Evolutionary conservation across 2,329 filamentous ascomycete genomes (phyloP).

Genomic region (Ceratocystis destructans): DNA sequence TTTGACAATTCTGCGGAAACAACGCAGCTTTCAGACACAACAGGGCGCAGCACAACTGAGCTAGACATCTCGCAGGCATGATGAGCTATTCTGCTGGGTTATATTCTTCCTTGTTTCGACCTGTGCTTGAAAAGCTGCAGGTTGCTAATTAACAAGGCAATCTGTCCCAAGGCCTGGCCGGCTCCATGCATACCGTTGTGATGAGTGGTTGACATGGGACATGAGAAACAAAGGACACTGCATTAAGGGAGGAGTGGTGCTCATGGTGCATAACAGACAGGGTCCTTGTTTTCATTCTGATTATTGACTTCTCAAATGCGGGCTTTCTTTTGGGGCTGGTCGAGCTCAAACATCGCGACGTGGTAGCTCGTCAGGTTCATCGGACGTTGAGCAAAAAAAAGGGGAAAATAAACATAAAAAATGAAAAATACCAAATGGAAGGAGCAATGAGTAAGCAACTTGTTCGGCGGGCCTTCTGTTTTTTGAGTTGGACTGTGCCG

Average conservation of each 20-base stretch:
- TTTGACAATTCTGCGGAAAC: slow-evolving; percentile 1
- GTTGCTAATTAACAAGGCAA: slow-evolving; percentile 3
- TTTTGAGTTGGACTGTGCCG: neutral
- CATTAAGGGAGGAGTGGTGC: neutral
- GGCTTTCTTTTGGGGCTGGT: neutral
- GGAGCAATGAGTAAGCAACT: neutral
- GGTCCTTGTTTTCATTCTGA: neutral
- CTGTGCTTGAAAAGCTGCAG: slow-evolving; percentile 11
- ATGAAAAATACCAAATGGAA: neutral
- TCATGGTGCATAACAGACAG: neutral
- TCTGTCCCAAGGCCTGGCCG: neutral
- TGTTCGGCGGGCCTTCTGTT: neutral
- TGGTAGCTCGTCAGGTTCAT: neutral
- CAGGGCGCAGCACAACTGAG: neutral
- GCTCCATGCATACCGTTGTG: neutral
- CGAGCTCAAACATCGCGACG: neutral
- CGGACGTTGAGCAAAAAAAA: neutral
- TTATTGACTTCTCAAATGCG: neutral
- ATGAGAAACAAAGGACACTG: neutral
- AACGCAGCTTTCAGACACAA: neutral
- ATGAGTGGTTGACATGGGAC: neutral
- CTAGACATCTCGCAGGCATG: neutral
- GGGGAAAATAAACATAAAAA: neutral
- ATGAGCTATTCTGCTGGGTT: neutral
- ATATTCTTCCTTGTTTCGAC: neutral